These are phyloP conservation scores for Suillus subaureus DNA, from an alignment of 768 basidiomycete genomes.

Conservation along the genomic window DNA sequence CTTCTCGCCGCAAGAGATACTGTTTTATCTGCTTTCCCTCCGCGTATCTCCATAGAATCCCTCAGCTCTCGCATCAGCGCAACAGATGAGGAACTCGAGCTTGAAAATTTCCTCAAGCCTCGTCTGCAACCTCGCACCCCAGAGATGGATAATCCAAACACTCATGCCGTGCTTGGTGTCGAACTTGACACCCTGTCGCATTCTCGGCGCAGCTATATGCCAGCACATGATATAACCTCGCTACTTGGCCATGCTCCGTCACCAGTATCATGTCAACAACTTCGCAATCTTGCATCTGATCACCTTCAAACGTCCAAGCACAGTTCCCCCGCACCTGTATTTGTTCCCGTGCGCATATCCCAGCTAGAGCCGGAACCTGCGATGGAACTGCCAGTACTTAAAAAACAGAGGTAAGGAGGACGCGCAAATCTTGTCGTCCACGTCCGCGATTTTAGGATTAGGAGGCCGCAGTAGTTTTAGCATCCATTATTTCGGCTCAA, in stretches of 20 bases:
- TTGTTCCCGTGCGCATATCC: constrained; percentile 30
- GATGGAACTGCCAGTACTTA: constrained; percentile 29
- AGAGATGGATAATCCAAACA: no score
- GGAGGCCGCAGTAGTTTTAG: background rate
- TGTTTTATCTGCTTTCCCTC: constrained; percentile 27
- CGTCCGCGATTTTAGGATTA: background rate
- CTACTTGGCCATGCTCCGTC: background rate
- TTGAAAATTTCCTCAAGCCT: constrained; percentile 19
- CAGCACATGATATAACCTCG: constrained; percentile 4
- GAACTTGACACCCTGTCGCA: background rate
- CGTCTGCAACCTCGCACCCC: background rate
- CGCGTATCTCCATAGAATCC: constrained; percentile 33
- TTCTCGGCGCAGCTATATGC: background rate
- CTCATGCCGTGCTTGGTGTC: background rate
- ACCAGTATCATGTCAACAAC: constrained; percentile 7
- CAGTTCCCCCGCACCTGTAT: constrained; percentile 20
- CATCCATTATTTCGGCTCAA: background rate
- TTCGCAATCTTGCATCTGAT: background rate
- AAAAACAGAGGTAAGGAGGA: background rate
- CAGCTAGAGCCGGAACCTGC: constrained; percentile 35
- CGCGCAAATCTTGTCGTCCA: background rate
- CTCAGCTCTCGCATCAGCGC: constrained; percentile 27
- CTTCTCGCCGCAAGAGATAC: constrained; percentile 23
- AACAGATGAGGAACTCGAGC: constrained; percentile 31
- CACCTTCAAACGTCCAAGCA: constrained; percentile 9